Base-by-base conservation (phyloP, 192 early-diverging fungal genomes). In the Linnemannia zychae region DNA sequence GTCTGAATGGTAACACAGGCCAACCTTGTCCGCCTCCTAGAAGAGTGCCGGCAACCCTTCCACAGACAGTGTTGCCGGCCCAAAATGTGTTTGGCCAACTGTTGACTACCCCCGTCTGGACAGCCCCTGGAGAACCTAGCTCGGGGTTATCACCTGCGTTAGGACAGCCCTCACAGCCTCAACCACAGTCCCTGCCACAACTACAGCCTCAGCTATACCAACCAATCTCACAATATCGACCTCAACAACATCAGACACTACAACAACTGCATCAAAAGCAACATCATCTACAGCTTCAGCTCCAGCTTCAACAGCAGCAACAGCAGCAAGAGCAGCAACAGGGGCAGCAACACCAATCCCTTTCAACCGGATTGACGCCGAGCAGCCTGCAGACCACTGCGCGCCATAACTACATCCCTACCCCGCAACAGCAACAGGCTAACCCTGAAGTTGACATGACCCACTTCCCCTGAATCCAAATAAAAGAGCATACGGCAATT, bases 401-500 rank as follows among this genome's bases (percentile, higher is more conserved):
- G 15, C 33, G 13, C 16, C 46, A 46, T 48, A 38, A 46, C 69
- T 63, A 52, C 31, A 0, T 69, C 7, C 49, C 28, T 6, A 67
- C 71, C 20, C 78, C 78, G 12, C 78, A 79, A 24, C 78, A 79
- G 33, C 78, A 78, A 28, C 53, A 66, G 33, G 78, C 71, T 0
- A 79, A 79, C 46, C 78, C 78, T 38, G 78, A 79, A 3, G 78
- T 79, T 2, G 78, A 74, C 71, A 67, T 79, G 78, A 74, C 78
- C 49, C 49, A 79, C 46, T 79, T 79, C 24, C 78, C 78, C 0
- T 79, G 31, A 36, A 24, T 44, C 31, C 17, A 16, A 33, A 47
- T 28, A 63, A 57, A 60, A 31, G 13, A 2, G 24, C 28, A 2
- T 15, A 63, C n/a, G 24, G 57, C 57, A 13, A 28, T 24, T 31